Conservation (phyloP, 2,329 filamentous ascomycete genomes). For the Elsinoe batatas region DNA sequence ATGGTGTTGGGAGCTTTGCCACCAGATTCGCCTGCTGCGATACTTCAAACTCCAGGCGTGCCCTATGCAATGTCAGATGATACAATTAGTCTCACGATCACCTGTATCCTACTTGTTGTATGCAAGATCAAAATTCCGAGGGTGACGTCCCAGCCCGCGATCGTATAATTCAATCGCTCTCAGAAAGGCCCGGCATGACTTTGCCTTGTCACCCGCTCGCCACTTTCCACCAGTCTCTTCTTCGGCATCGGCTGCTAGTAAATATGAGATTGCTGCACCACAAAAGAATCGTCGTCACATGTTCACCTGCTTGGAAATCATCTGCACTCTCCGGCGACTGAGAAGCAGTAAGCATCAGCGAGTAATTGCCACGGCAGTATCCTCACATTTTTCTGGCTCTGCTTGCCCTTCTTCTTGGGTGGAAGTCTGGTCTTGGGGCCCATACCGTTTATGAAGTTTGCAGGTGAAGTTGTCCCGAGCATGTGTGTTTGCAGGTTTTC, state of each 20-base stretch:
- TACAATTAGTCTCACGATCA: background rate
- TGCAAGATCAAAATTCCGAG: slow-evolving; percentile 57
- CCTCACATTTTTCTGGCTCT: slow-evolving; percentile 14
- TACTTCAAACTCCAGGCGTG: slow-evolving; percentile 59
- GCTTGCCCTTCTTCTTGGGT: slow-evolving; percentile 15
- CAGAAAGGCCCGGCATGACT: slow-evolving; percentile 52
- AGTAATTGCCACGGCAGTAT: background rate
- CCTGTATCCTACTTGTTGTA: slow-evolving; percentile 55
- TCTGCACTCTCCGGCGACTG: slow-evolving; percentile 48
- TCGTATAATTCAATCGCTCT: slow-evolving; percentile 58
- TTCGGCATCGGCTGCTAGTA: slow-evolving; percentile 50
- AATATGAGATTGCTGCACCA: slow-evolving; percentile 8
- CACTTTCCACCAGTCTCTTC: slow-evolving; percentile 68
- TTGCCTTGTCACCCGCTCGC: slow-evolving; percentile 59
- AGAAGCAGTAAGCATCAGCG: background rate
- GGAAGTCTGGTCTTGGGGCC: background rate
- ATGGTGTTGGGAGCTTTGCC: slow-evolving; percentile 45
- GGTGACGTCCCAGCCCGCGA: slow-evolving; percentile 51
- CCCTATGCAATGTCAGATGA: slow-evolving; percentile 35
- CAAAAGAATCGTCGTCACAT: background rate
- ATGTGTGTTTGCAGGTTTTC: background rate
- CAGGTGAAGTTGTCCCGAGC: too few species aligned
- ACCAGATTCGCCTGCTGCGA: slow-evolving; percentile 56
- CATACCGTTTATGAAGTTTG: background rate
- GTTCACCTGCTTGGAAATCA: slow-evolving; percentile 53